Evolutionary conservation across 2,329 filamentous ascomycete species (phyloP).

Genomic region (Calonectria multiphialidica): DNA sequence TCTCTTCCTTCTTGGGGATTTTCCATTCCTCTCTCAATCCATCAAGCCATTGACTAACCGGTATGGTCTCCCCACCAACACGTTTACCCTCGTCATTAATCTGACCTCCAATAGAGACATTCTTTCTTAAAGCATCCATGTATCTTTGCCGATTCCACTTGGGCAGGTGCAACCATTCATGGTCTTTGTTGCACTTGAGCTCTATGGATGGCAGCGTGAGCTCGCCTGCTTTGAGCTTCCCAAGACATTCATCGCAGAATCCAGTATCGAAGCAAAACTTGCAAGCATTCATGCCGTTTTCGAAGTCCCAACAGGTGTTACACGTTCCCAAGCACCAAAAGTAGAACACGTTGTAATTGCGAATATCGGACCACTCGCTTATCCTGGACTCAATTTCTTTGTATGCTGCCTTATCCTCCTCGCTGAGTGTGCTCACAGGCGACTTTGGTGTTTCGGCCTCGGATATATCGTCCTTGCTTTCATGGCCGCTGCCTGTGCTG

Average conservation of each 20-base stretch:
- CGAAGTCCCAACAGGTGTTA: background rate
- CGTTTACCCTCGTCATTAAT: background rate
- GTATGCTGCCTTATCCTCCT: background rate
- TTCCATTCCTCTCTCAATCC: background rate
- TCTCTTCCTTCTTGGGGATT: background rate
- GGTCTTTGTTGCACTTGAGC: background rate
- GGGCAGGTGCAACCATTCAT: background rate
- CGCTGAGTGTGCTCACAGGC: background rate
- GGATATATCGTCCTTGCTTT: background rate
- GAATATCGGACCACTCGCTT: background rate
- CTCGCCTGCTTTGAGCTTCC: background rate
- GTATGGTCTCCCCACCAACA: background rate
- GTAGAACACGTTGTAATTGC: background rate
- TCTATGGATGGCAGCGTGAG: background rate
- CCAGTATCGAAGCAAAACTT: background rate
- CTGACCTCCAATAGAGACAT: background rate
- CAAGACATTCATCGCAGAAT: constrained; percentile 1
- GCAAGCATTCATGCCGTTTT: background rate
- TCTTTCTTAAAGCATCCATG: background rate
- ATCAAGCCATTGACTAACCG: background rate
- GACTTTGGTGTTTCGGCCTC: background rate
- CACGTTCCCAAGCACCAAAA: background rate
- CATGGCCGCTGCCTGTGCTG: background rate
- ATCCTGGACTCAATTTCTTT: background rate
- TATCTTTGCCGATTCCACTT: background rate